Percentiles rank a stretch among this genome's conserved stretches.
Conservation (phyloP, 2,329 filamentous ascomycete genomes). For the Nigrospora sphaerica region DNA sequence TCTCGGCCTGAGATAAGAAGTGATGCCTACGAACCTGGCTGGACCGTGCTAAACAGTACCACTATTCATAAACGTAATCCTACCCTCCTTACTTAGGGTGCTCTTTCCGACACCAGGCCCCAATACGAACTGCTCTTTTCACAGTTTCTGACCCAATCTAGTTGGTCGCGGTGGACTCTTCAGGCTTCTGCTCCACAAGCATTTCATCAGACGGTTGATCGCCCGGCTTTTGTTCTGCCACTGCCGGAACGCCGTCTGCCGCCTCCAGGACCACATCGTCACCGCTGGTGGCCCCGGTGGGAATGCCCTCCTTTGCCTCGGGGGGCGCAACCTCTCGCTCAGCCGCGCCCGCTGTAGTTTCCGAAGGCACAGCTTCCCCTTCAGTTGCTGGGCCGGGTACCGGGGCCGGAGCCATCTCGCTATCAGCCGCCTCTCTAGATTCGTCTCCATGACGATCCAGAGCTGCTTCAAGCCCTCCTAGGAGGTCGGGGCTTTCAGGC, state of each 20-base stretch:
- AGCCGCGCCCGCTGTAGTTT: neutral
- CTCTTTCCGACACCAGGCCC: too few relatives aligned
- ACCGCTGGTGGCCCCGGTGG: too few relatives aligned
- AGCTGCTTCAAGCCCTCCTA: slow-evolving; percentile 37
- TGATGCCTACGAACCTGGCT: too few relatives aligned
- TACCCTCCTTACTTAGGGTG: too few relatives aligned
- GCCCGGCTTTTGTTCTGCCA: neutral
- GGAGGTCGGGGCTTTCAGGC: slow-evolving; percentile 32
- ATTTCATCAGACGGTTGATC: neutral
- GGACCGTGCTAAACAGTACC: too few relatives aligned
- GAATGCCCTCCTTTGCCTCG: too few relatives aligned
- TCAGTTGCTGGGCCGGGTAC: neutral
- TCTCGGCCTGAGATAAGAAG: too few relatives aligned
- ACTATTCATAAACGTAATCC: too few relatives aligned
- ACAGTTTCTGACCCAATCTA: too few relatives aligned
- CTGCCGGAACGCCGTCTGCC: too few relatives aligned
- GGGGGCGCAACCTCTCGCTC: too few relatives aligned
- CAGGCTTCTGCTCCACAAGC: neutral
- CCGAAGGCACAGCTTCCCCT: neutral
- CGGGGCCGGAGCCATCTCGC: neutral
- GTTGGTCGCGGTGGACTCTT: neutral
- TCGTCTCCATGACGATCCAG: slow-evolving; percentile 30
- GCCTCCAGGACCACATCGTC: neutral
- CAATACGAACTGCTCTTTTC: too few relatives aligned
- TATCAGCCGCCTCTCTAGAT: slow-evolving; percentile 6